phyloP scores from a whole-genome alignment of 257 asterid species.

The Gentiana dahurica region DNA sequence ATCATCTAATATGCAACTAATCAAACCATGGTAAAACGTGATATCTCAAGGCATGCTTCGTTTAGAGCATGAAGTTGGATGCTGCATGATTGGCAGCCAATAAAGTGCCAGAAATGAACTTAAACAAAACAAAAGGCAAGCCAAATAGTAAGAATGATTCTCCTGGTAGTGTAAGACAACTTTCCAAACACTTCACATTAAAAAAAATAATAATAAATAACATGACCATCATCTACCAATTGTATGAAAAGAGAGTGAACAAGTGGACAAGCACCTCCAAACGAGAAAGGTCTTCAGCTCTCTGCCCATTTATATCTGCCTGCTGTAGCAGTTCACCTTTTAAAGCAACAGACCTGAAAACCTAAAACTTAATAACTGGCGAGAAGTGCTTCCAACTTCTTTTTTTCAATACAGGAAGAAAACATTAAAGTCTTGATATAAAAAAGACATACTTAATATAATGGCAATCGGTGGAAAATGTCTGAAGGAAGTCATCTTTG shows the following conservation, averaged over 20 bases:
- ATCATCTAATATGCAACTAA: no score
- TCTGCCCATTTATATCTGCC: conserved; percentile 26
- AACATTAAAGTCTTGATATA: neutral
- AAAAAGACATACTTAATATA: conserved; percentile 49
- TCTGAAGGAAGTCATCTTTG: conserved; percentile 72
- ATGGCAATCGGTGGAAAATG: conserved; percentile 54
- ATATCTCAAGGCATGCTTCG: neutral
- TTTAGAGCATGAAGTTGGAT: neutral
- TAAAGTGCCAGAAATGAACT: neutral
- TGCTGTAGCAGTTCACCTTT: conserved; percentile 38
- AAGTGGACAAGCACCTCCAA: conserved; percentile 39
- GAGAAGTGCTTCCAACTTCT: neutral
- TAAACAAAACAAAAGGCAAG: no score
- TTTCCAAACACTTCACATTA: neutral
- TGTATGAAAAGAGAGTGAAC: conserved; percentile 2
- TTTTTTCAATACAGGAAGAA: neutral
- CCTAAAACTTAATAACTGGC: conserved; percentile 12
- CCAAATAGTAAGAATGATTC: neutral
- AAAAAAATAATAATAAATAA: neutral
- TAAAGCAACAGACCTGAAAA: conserved; percentile 52
- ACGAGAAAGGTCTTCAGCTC: conserved; percentile 23
- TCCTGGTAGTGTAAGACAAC: neutral
- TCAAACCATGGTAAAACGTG: no score
- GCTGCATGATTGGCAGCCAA: neutral
- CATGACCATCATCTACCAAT: neutral